phyloP scores from a whole-genome alignment of 805 yeast genomes.

The Hanseniaspora occidentalis region DNA sequence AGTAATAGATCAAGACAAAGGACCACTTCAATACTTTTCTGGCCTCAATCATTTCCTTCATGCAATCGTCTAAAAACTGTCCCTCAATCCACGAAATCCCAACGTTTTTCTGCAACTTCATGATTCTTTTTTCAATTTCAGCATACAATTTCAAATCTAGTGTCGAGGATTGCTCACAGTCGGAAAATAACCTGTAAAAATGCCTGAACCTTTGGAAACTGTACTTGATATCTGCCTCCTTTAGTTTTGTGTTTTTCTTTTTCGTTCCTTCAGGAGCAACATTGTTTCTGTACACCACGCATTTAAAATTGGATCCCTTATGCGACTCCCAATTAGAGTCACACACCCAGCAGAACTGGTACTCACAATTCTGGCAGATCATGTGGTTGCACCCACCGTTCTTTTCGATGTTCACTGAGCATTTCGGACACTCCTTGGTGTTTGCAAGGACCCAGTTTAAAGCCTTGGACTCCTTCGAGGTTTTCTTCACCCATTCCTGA shows the following conservation, averaged over 20 bases:
- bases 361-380: constrained; percentile 66
- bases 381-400: constrained; percentile 97
- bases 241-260: constrained; percentile 10
- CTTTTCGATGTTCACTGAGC: constrained; percentile 71
- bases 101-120: constrained; percentile 47
- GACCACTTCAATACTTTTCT: constrained; percentile 83
- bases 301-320: constrained; percentile 49
- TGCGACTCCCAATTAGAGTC: constrained; percentile 64
- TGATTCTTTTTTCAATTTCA: constrained; percentile 52
- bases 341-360: constrained; percentile 94
- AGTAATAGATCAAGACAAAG: constrained; percentile 65
- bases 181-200: constrained; percentile 59
- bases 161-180: constrained; percentile 64
- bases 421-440: constrained; percentile 79
- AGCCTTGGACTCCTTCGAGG: constrained; percentile 81
- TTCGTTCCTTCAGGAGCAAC: constrained; percentile 22
- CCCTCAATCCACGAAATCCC: constrained; percentile 79
- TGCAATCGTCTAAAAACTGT: constrained; percentile 68
- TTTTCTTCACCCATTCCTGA: constrained; percentile 60
- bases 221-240: constrained; percentile 18
- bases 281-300: constrained; percentile 38
- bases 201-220: constrained; percentile 57
- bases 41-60: constrained; percentile 49
- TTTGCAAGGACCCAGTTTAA: constrained; percentile 75
- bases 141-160: constrained; percentile 54